phyloP scores from a whole-genome alignment of 2,329 filamentous ascomycete species.

The Botrytis hyacinthi region DNA sequence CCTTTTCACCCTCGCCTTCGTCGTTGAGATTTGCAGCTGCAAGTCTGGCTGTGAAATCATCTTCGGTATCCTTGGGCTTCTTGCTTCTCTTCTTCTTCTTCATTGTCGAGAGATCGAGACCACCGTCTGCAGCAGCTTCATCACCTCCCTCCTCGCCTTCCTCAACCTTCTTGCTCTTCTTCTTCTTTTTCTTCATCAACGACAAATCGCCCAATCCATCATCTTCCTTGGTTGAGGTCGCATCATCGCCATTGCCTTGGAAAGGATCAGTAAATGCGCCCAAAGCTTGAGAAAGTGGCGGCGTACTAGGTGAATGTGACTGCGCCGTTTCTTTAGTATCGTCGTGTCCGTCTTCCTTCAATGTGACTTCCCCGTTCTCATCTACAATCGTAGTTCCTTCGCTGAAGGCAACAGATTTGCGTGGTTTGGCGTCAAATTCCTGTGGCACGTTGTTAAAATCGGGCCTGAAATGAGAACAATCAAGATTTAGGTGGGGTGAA shows the following conservation, averaged over 20 bases:
- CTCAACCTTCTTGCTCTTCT: constrained; percentile 82
- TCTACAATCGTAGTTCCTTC: constrained; percentile 86
- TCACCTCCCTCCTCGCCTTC: constrained; percentile 62
- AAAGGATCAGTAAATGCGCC: constrained; percentile 52
- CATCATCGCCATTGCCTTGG: constrained; percentile 41
- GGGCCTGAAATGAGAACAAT: constrained; percentile 28
- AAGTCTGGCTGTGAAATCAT: constrained; percentile 39
- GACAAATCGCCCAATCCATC: constrained; percentile 48
- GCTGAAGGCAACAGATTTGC: constrained; percentile 93
- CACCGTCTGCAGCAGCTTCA: constrained; percentile 47
- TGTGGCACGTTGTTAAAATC: constrained; percentile 24
- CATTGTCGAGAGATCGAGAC: constrained; percentile 44
- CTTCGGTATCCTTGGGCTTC: constrained; percentile 39
- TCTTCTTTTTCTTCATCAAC: constrained; percentile 82
- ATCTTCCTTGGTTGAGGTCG: constrained; percentile 20
- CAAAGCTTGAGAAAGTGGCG: constrained; percentile 54
- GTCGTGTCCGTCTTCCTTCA: constrained; percentile 66
- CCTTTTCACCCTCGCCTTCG: constrained; percentile 28
- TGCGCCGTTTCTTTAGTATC: constrained; percentile 78
- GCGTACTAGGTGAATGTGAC: constrained; percentile 72
- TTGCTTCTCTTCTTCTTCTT: constrained; percentile 41
- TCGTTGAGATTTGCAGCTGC: constrained; percentile 39
- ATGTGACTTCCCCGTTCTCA: constrained; percentile 80
- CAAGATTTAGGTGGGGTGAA: constrained; percentile 20
- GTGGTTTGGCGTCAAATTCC: constrained; percentile 55